phyloP scores from a whole-genome alignment of 2,329 filamentous ascomycete species.

The Biscogniauxia mediterranea region DNA sequence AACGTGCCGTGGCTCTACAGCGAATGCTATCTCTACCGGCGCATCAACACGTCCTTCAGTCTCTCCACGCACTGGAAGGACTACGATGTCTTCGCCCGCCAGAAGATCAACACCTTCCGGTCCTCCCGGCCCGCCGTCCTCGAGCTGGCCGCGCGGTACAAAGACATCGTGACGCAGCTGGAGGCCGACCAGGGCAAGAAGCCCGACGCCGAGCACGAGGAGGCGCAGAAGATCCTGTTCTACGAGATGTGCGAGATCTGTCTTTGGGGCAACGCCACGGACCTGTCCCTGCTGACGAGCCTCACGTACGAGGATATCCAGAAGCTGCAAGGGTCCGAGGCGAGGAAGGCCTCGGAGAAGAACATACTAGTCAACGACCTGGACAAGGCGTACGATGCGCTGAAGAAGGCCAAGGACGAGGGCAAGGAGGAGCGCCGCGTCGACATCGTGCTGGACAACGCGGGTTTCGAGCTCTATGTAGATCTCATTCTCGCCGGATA shows the following conservation, averaged over 20 bases:
- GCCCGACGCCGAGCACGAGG: slow-evolving; percentile 50
- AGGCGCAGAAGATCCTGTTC: slow-evolving; percentile 77
- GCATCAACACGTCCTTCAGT: slow-evolving; percentile 76
- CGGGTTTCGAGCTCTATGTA: slow-evolving; percentile 95
- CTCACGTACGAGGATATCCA: slow-evolving; percentile 95
- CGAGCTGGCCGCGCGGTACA: slow-evolving; percentile 78
- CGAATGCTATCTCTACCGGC: slow-evolving; percentile 93
- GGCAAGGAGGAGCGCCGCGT: slow-evolving; percentile 71
- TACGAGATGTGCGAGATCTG: slow-evolving; percentile 94
- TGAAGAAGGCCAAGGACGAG: slow-evolving; percentile 63
- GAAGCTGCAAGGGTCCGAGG: slow-evolving; percentile 86
- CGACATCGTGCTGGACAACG: slow-evolving; percentile 95
- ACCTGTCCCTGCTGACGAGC: slow-evolving; percentile 85
- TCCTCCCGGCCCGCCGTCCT: slow-evolving; percentile 85
- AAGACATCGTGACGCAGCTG: slow-evolving; percentile 68
- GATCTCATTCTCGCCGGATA: slow-evolving; percentile 92
- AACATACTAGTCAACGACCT: slow-evolving; percentile 93
- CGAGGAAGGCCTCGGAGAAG: slow-evolving; percentile 81
- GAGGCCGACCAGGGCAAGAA: slow-evolving; percentile 50
- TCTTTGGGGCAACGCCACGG: slow-evolving; percentile 95
- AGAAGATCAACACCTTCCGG: slow-evolving; percentile 89
- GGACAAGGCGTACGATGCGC: slow-evolving; percentile 64
- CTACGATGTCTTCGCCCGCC: slow-evolving; percentile 86
- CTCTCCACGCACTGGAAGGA: slow-evolving; percentile 78
- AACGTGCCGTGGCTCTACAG: slow-evolving; percentile 83